phyloP scores from a whole-genome alignment of 148 eudicot genomes.

The Tetragonia tetragonoides region DNA sequence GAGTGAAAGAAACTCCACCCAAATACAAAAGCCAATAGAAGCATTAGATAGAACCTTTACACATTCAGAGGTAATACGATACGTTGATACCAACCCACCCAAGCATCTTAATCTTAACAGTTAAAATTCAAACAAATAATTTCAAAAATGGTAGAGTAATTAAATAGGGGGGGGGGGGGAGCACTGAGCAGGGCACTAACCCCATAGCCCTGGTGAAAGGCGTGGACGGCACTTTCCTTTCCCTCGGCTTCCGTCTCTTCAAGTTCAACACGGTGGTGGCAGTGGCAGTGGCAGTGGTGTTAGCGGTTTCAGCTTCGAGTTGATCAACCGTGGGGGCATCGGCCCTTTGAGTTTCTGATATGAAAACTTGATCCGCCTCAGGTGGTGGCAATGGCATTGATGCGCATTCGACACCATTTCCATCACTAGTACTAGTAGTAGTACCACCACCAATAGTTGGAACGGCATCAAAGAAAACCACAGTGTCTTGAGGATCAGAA shows the following conservation, averaged over 20 bases:
- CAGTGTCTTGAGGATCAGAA: slow-evolving; percentile 19
- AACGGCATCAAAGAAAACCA: slow-evolving; percentile 36
- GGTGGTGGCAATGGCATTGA: too few relatives aligned
- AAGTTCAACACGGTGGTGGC: slow-evolving; percentile 19
- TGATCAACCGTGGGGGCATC: not conserved
- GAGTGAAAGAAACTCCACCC: too few relatives aligned
- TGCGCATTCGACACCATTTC: too few relatives aligned
- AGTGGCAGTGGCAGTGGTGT: not conserved
- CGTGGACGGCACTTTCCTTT: slow-evolving; percentile 91
- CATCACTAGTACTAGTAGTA: not conserved
- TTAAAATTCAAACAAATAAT: not conserved
- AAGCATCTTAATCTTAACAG: too few relatives aligned
- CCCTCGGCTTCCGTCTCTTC: slow-evolving; percentile 62
- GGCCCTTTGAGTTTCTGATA: not conserved
- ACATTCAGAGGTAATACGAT: too few relatives aligned
- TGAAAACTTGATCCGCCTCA: too few relatives aligned
- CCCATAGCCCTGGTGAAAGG: slow-evolving; percentile 93
- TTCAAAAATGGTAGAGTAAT: not conserved
- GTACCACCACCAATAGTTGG: not conserved
- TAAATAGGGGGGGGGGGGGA: not conserved
- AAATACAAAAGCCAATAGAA: not conserved
- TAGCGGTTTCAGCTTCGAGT: not conserved
- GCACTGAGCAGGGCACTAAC: slow-evolving; percentile 32
- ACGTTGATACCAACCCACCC: too few relatives aligned
- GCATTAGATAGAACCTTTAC: not conserved